Evolutionary conservation across 176 grass and related monocot genomes (phyloP), one percentile per base, ranked within the genome.

Genomic region (Rhynchospora breviuscula): DNA sequence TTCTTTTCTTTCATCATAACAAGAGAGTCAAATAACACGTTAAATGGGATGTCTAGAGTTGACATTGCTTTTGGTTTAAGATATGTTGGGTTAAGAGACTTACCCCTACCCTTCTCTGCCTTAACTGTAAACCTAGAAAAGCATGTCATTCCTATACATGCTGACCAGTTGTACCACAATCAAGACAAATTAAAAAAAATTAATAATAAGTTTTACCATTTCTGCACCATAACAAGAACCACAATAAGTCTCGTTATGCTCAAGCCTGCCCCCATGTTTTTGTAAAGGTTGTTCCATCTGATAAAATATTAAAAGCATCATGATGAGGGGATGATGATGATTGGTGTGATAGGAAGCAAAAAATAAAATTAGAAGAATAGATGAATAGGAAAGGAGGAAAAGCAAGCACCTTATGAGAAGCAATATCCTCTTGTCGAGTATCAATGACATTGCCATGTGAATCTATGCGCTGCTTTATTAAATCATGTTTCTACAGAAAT

Each of bases 241-340:
- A 81, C 96, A 99, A 62, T 95, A 99, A n/a, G 93, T 99, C 59
- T 99, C 96, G 79, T 99, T 99, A 60, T 93, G 93, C 90, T 99
- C 96, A 81, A 99, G 96, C 71, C 96, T 93, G 19, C 96, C 96
- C 23, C 96, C 93, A 93, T 99, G 96, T 25, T 78, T 88, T 81
- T 99, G 96, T 74, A 99, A 89, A 66, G 96, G 96, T 15, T 95
- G 89, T 67, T 99, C 93, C 82, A 92, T 88, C 96, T 99, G 85
- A 88, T 23, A 49, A 63, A 67, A 73, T 80, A 80, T 78, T 62
- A 19, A 29, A 85, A 52, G 17, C 0, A 85, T 70, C 10, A 59
- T 14, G 29, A 45, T 62, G 43, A 46, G 46, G 58, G 26, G 1
- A 59, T 7, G 17, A 59, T 59, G 15, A 70, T 45, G 67, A 45